Conservation (phyloP, 768 basidiomycete species). For the Strobilomyces confusus region DNA sequence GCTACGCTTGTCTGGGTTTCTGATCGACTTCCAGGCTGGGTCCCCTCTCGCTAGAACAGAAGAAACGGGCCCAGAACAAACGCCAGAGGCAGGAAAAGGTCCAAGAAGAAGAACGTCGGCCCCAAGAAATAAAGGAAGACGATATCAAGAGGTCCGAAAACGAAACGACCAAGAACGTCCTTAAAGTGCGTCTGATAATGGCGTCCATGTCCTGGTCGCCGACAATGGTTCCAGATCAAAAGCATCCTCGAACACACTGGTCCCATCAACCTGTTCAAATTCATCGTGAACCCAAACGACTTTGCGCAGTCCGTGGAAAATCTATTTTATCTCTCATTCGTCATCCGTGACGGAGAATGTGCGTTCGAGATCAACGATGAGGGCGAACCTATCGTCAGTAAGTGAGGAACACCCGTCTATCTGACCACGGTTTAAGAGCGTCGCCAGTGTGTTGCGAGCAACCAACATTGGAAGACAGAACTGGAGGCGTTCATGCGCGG, state of each 20-base stretch:
- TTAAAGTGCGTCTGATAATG: conserved; percentile 46
- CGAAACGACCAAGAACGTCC: conserved; percentile 86
- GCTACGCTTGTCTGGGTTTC: neutral
- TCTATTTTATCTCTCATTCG: conserved; percentile 90
- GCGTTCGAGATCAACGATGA: conserved; percentile 64
- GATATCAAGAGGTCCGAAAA: conserved; percentile 83
- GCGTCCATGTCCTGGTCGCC: neutral
- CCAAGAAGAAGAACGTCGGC: conserved; percentile 61
- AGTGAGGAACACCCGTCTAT: conserved; percentile 22
- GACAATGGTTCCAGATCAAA: conserved; percentile 46
- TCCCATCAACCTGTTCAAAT: conserved; percentile 74
- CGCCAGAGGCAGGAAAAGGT: conserved; percentile 70
- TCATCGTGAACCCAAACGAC: conserved; percentile 85
- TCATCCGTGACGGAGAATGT: conserved; percentile 81
- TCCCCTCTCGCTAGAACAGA: conserved; percentile 82
- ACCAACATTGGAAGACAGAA: conserved; percentile 61
- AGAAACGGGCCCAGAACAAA: conserved; percentile 58
- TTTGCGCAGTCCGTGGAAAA: conserved; percentile 97
- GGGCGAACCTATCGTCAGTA: conserved; percentile 75
- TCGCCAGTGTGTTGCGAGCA: conserved; percentile 57
- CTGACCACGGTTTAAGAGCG: neutral
- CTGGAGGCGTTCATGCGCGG: conserved; percentile 60
- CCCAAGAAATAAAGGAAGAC: conserved; percentile 78
- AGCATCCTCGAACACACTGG: conserved; percentile 49
- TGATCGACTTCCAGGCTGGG: conserved; percentile 67